Evolutionary conservation across 2,329 filamentous ascomycete species (phyloP).

Genomic region (Neonectria magnoliae): DNA sequence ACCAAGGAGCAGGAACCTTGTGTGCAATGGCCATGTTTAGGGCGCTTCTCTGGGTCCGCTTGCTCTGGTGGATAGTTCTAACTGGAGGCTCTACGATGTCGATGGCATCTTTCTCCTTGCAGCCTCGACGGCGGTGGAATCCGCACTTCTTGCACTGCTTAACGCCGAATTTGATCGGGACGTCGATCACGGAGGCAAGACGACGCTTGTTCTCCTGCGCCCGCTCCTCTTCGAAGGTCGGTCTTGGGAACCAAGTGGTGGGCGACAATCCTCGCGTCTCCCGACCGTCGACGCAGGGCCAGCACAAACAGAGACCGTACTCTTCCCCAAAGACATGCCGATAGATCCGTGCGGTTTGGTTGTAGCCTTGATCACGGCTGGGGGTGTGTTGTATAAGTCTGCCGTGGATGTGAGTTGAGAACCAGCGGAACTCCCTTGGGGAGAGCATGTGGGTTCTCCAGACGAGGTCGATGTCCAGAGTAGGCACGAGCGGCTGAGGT

Average conservation of each 20-base stretch:
- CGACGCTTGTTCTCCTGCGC: slow-evolving; percentile 17
- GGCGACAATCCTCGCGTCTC: slow-evolving; percentile 1
- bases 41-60: background rate
- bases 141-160: slow-evolving; percentile 34
- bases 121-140: slow-evolving; percentile 24
- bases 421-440: slow-evolving; percentile 17
- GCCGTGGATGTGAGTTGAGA: slow-evolving; percentile 18
- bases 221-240: background rate
- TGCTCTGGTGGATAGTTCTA: background rate
- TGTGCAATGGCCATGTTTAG: background rate
- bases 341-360: slow-evolving; percentile 18
- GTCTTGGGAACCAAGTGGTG: slow-evolving; percentile 1
- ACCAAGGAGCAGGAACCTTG: background rate
- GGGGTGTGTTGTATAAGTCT: slow-evolving; percentile 25
- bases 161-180: slow-evolving; percentile 16
- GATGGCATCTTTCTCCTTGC: slow-evolving; percentile 21
- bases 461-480: slow-evolving; percentile 32
- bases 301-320: slow-evolving; percentile 31
- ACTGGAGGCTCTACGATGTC: background rate
- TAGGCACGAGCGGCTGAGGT: background rate
- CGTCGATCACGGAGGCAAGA: slow-evolving; percentile 2
- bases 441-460: slow-evolving; percentile 36
- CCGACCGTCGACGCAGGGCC: slow-evolving; percentile 31
- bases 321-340: slow-evolving; percentile 22
- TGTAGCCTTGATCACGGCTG: background rate